Percentiles rank a stretch among this genome's conserved stretches.
Conservation (phyloP, 306 rosid genomes). For the Quercus variabilis region DNA sequence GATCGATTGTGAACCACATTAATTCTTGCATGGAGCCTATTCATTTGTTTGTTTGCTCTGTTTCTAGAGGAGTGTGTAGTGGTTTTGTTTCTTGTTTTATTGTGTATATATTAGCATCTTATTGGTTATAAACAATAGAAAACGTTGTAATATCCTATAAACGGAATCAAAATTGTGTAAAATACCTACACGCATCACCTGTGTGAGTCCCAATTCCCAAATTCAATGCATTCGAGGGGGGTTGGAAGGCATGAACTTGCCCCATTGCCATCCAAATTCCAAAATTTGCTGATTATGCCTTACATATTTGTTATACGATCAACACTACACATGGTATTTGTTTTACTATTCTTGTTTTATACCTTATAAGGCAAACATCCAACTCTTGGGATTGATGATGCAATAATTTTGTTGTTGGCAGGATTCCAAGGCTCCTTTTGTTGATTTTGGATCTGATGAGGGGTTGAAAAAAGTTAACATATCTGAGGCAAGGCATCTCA, state of each 20-base stretch:
- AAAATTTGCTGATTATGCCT: background rate
- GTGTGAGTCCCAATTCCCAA: background rate
- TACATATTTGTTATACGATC: background rate
- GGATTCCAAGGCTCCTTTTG: constrained; percentile 47
- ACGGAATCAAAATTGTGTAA: background rate
- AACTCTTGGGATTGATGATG: background rate
- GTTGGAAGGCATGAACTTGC: background rate
- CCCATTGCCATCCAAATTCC: background rate
- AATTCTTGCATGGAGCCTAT: background rate
- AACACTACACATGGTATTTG: background rate
- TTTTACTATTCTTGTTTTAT: too few species aligned
- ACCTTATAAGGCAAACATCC: background rate
- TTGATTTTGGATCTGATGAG: constrained; percentile 61
- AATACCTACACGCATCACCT: background rate
- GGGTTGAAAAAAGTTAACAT: constrained; percentile 53
- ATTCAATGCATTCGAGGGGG: background rate
- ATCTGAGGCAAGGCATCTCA: constrained; percentile 69
- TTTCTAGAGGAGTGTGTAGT: background rate
- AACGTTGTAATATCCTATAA: background rate
- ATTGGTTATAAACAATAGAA: too few species aligned
- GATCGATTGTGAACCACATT: background rate
- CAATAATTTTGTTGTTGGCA: constrained; percentile 27
- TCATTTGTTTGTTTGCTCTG: background rate
- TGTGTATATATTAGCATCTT: background rate
- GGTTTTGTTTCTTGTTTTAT: background rate